Evolutionary conservation across 2,329 filamentous ascomycete genomes (phyloP).

Genomic region (Ustulina deusta): DNA sequence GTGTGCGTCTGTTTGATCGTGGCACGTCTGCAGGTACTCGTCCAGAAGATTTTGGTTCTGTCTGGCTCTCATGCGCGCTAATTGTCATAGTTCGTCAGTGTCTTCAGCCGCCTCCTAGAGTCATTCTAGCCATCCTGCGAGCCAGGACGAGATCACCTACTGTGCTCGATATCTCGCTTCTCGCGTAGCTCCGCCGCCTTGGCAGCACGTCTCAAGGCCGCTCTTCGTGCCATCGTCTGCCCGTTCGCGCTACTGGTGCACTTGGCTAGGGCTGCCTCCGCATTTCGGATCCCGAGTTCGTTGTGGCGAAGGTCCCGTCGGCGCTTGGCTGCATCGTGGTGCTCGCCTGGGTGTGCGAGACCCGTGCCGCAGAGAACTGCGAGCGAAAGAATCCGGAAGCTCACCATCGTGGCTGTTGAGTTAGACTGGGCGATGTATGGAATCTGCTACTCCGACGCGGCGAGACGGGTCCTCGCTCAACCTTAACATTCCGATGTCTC

Average conservation of each 20-base stretch:
- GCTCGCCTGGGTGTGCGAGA: slow-evolving; percentile 55
- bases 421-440: background rate
- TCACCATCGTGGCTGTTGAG: slow-evolving; percentile 31
- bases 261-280: slow-evolving; percentile 52
- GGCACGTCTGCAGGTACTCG: slow-evolving; percentile 41
- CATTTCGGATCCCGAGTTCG: slow-evolving; percentile 49
- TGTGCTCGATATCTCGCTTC: slow-evolving; percentile 48
- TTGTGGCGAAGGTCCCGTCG: slow-evolving; percentile 50
- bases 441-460: background rate
- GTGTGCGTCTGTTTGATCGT: slow-evolving; percentile 36
- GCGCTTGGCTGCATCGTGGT: slow-evolving; percentile 47
- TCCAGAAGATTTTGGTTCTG: slow-evolving; percentile 42
- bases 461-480: slow-evolving; percentile 1
- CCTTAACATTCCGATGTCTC: background rate
- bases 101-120: background rate
- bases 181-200: slow-evolving; percentile 52
- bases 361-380: slow-evolving; percentile 27
- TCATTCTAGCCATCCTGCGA: background rate
- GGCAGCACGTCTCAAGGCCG: slow-evolving; percentile 51
- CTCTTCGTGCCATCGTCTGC: slow-evolving; percentile 52
- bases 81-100: slow-evolving; percentile 21
- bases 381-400: slow-evolving; percentile 26
- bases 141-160: slow-evolving; percentile 30
- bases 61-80: slow-evolving; percentile 41
- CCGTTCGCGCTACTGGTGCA: slow-evolving; percentile 50